These are phyloP conservation scores for Leishmania major DNA, from an alignment of 208 protist species.

Conservation along the genomic window DNA sequence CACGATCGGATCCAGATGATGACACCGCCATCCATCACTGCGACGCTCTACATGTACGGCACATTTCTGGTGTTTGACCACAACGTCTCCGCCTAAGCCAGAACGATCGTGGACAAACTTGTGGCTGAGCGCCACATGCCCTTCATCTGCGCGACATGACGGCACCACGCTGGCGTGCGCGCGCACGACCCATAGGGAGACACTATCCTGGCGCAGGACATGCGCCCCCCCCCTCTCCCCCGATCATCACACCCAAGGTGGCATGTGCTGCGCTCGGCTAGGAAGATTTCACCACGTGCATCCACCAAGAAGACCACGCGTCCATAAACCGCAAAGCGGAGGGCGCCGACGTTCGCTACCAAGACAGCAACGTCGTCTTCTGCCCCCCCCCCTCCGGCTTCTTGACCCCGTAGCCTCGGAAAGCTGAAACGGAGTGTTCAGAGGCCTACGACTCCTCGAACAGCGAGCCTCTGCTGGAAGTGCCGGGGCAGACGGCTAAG, in stretches of 20 bases:
- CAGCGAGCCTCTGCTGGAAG: constrained; percentile 7
- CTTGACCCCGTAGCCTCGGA: constrained; percentile 29
- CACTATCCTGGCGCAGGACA: constrained; percentile 40
- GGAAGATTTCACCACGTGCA: constrained; percentile 31
- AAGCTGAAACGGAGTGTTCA: constrained; percentile 38
- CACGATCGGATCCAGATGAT: background rate
- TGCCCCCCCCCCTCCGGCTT: constrained; percentile 11
- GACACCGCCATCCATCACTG: constrained; percentile 26
- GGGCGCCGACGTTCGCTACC: constrained; percentile 34
- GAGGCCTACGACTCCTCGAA: constrained; percentile 43
- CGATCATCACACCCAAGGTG: constrained; percentile 28
- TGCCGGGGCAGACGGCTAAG: constrained; percentile 21
- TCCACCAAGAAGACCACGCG: constrained; percentile 49
- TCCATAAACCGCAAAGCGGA: constrained; percentile 30
- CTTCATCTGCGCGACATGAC: constrained; percentile 54
- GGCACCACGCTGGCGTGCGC: constrained; percentile 46
- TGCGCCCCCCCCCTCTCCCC: constrained; percentile 16
- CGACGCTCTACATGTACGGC: constrained; percentile 61
- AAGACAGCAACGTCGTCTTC: constrained; percentile 39
- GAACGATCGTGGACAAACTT: constrained; percentile 27
- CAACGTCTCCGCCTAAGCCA: constrained; percentile 28
- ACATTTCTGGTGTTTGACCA: constrained; percentile 46
- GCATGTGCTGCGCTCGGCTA: constrained; percentile 21
- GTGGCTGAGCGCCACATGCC: constrained; percentile 21
- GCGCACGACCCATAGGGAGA: constrained; percentile 36